Evolutionary conservation across 331 rosid species (phyloP).

Genomic region (Telfairia occidentalis): DNA sequence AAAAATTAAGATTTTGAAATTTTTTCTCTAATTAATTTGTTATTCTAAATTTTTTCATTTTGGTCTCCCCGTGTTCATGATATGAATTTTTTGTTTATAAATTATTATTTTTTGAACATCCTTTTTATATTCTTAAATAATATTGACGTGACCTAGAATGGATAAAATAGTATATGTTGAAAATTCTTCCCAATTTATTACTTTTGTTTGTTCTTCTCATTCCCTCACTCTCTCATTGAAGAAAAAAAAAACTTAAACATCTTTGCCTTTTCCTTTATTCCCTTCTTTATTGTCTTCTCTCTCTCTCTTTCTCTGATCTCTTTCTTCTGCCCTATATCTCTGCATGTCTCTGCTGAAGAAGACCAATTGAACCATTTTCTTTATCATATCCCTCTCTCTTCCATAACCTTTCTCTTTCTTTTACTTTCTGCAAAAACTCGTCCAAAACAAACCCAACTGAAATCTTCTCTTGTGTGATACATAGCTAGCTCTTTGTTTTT

Average conservation of each 20-base stretch:
- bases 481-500: neutral
- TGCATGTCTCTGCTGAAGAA: constrained; percentile 1
- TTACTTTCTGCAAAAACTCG: neutral
- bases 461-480: neutral
- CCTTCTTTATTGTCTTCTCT: neutral
- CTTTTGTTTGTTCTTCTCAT: neutral
- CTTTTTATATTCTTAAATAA: no score
- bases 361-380: neutral
- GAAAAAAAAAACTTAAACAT: neutral
- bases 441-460: neutral
- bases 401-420: neutral
- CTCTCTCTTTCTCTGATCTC: neutral
- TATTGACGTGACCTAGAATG: no score
- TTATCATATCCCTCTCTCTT: neutral
- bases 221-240: neutral
- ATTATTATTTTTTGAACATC: no score
- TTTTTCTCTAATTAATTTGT: no score
- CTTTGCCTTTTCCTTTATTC: constrained; percentile 2
- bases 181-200: neutral
- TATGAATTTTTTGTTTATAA: no score
- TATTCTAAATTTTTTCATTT: no score
- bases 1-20: no score
- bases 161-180: no score
- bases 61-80: no score
- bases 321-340: neutral